phyloP scores from a whole-genome alignment of 495 filamentous ascomycete species.

The Aspergillus kassunensis region DNA sequence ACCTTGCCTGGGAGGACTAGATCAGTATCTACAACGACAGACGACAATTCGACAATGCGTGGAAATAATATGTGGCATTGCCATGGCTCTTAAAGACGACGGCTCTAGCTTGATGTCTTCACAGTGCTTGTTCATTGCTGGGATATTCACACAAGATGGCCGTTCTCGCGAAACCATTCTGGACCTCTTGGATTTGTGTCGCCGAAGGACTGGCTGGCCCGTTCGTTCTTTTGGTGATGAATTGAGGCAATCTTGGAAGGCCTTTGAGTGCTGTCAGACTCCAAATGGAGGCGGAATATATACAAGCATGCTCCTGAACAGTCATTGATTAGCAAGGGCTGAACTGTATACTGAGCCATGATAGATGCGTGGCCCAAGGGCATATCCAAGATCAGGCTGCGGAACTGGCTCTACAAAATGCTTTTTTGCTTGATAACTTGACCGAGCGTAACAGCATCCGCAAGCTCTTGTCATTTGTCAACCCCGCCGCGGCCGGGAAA shows the following conservation, averaged over 20 bases:
- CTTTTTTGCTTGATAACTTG: conserved; percentile 40
- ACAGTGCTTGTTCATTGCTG: conserved; percentile 22
- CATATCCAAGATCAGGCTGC: no score
- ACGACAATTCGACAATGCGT: conserved; percentile 15
- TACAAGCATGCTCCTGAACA: not conserved
- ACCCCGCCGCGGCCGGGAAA: conserved; percentile 17
- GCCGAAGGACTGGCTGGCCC: conserved; percentile 20
- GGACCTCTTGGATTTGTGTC: conserved; percentile 18
- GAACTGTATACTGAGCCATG: not conserved
- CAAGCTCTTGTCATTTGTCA: conserved; percentile 47
- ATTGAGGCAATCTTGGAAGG: conserved; percentile 17
- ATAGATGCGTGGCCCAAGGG: no score
- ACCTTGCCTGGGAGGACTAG: conserved; percentile 19
- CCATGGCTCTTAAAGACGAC: conserved; percentile 20
- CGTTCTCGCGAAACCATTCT: conserved; percentile 16
- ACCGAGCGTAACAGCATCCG: conserved; percentile 53
- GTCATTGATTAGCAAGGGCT: no score
- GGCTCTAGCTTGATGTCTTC: conserved; percentile 26
- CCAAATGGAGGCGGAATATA: not conserved
- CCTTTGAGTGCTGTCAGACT: not conserved
- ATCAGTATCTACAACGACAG: conserved; percentile 16
- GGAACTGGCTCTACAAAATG: no score
- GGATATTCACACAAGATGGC: conserved; percentile 15
- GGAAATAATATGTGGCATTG: conserved; percentile 24
- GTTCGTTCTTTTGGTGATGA: conserved; percentile 18